Percentiles rank a stretch among this genome's conserved stretches.
Evolutionary conservation across 1,284 basidiomycete species (phyloP).

Genomic region (Wolfiporia cocos): DNA sequence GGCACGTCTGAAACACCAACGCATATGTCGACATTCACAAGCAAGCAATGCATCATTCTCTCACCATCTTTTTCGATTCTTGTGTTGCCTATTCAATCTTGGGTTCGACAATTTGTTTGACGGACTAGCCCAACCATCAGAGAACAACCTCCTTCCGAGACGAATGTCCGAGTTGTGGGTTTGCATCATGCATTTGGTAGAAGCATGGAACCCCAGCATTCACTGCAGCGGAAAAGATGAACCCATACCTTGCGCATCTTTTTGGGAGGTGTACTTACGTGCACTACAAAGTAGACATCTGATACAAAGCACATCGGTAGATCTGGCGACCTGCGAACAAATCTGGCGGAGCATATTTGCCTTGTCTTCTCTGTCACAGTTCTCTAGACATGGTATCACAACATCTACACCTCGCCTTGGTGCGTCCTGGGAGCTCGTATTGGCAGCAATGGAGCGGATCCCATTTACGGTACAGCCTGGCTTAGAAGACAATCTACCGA

Average conservation of each 20-base stretch:
- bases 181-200: conserved; percentile 49
- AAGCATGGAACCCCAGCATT: too few species aligned
- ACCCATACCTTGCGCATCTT: too few species aligned
- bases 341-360: conserved; percentile 72
- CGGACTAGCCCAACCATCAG: too few species aligned
- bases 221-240: too few species aligned
- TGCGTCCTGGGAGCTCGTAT: conserved; percentile 66
- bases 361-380: conserved; percentile 75
- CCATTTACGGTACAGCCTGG: conserved; percentile 49
- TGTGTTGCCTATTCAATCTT: conserved; percentile 46
- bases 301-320: conserved; percentile 18
- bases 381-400: conserved; percentile 61
- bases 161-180: conserved; percentile 68
- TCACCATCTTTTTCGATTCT: conserved; percentile 30
- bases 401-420: conserved; percentile 41
- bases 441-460: conserved; percentile 53
- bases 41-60: conserved; percentile 15
- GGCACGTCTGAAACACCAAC: conserved; percentile 29
- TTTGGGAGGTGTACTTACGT: conserved; percentile 41
- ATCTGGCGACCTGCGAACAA: conserved; percentile 57
- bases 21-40: conserved; percentile 16
- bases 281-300: conserved; percentile 26
- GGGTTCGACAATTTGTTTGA: conserved; percentile 51
- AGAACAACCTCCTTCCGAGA: too few species aligned
- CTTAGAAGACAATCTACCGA: conserved; percentile 35